A percentile compares a stretch with the other conserved stretches of the same genome.
Conservation (phyloP, 2,329 filamentous ascomycete genomes). For the Beauveria medogensis region DNA sequence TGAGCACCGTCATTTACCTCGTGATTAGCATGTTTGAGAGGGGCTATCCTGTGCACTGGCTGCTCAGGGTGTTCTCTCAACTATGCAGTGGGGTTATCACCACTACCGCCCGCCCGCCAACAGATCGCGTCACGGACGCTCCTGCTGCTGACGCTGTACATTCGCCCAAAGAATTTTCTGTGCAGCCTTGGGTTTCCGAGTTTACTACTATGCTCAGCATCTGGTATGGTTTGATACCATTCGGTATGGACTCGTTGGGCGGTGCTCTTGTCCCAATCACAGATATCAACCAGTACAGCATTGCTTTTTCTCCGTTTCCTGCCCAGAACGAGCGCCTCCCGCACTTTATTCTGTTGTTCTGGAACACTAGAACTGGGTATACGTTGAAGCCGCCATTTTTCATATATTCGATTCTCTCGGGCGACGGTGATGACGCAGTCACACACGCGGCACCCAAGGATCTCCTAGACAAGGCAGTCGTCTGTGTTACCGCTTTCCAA, state of each 20-base stretch:
- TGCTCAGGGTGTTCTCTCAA: constrained; percentile 15
- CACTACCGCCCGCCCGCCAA: constrained; percentile 17
- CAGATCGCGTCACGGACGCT: constrained; percentile 9
- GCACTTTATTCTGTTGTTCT: background rate
- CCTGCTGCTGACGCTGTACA: constrained; percentile 3
- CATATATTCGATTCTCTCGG: background rate
- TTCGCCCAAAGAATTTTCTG: constrained; percentile 1
- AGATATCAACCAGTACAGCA: background rate
- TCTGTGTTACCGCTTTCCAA: background rate
- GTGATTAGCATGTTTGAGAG: constrained; percentile 15
- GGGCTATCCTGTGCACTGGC: constrained; percentile 22
- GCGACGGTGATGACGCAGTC: too few species aligned
- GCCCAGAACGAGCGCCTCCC: background rate
- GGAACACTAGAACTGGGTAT: background rate
- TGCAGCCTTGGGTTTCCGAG: constrained; percentile 16
- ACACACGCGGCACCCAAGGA: background rate
- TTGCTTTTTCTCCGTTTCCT: background rate
- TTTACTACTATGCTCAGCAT: constrained; percentile 17
- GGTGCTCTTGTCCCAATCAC: background rate
- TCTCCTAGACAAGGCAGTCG: background rate
- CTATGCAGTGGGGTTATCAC: constrained; percentile 15
- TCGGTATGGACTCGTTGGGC: constrained; percentile 13
- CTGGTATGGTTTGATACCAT: constrained; percentile 16
- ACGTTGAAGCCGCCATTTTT: background rate
- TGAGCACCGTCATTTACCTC: constrained; percentile 17